A percentile compares a stretch with the other conserved stretches of the same genome.
These are phyloP conservation scores for Rhynchosporium agropyri DNA, from an alignment of 2,329 filamentous ascomycete species.

Conservation along the genomic window DNA sequence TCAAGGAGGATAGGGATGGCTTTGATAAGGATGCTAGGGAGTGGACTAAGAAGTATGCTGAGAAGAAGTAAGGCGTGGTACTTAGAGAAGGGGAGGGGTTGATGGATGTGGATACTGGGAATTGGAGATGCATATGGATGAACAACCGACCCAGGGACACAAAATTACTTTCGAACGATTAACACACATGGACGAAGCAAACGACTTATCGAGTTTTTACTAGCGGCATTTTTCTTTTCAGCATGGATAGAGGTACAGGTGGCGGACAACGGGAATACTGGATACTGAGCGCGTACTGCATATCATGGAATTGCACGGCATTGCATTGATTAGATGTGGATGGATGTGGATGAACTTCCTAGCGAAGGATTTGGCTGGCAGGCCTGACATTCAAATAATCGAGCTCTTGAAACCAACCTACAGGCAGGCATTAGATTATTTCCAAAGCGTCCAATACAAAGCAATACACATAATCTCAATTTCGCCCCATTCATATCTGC, in stretches of 20 bases:
- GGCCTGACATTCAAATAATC: too few species aligned
- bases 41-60: conserved; percentile 68
- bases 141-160: neutral
- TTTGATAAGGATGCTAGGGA: conserved; percentile 69
- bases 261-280: conserved; percentile 63
- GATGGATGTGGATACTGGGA: neutral
- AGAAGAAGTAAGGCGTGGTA: neutral
- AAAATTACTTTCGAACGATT: neutral
- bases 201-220: neutral
- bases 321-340: conserved; percentile 71
- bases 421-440: too few species aligned
- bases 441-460: too few species aligned
- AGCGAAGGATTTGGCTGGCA: too few species aligned
- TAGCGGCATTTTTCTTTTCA: conserved; percentile 5
- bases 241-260: conserved; percentile 70
- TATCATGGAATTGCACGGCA: conserved; percentile 54
- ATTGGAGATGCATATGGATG: neutral
- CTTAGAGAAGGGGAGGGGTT: neutral
- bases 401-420: too few species aligned
- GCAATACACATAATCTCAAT: too few species aligned
- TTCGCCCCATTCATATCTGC: too few species aligned
- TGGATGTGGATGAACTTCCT: too few species aligned
- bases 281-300: too few species aligned
- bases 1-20: conserved; percentile 61
- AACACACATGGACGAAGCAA: neutral